Base-by-base conservation (phyloP, 345 rosid species). In the Acer yangbiense region DNA sequence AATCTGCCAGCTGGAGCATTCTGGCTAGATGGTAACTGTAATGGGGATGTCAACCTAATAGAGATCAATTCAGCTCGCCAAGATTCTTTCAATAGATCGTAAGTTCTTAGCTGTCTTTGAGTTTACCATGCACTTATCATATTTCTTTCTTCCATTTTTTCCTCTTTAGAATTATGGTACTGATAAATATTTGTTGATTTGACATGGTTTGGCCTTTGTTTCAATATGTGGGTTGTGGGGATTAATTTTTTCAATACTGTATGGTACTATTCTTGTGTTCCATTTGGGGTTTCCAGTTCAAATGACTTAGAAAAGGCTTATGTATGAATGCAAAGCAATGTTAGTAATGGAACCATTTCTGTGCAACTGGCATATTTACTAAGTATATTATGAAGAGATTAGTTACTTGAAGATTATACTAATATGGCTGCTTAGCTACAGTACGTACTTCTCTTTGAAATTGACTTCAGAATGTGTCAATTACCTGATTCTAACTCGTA, bases 1-100 rank as follows among this genome's bases (percentile, higher is more conserved):
- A 91, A 96, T 83, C 87, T 94, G 29, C 99, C 99, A 46, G 75
- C 82, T 78, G 98, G 97, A 55, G 61, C 85, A 71, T 96, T 96
- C 84, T 96, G 98, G 99, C 76, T 82, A 68, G 89, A 88, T 69
- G 87, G 77, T 77, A 79, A 83, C 77, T 39, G 67, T 55, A 82
- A 76, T 60, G 85, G 67, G 74, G 76, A 58, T 66, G 76, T 85
- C 80, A 84, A 90, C 81, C 79, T 94, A 65, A 81, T 96, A 61
- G 97, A 94, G 91, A 88, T 96, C 72, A 78, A 75, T 62, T 88
- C 95, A 32, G 95, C 95, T 79, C 77, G 75, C 76, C 90, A 77
- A 77, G 94, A 90, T 82, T 81, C 92, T 69, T 88, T 76, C 78
- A 91, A 87, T 68, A 87, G 94, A 92, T 88, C 92, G 97, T 94